These are phyloP conservation scores for Nicotiana paniculata DNA, from an alignment of 257 asterid species.

Conservation along the genomic window DNA sequence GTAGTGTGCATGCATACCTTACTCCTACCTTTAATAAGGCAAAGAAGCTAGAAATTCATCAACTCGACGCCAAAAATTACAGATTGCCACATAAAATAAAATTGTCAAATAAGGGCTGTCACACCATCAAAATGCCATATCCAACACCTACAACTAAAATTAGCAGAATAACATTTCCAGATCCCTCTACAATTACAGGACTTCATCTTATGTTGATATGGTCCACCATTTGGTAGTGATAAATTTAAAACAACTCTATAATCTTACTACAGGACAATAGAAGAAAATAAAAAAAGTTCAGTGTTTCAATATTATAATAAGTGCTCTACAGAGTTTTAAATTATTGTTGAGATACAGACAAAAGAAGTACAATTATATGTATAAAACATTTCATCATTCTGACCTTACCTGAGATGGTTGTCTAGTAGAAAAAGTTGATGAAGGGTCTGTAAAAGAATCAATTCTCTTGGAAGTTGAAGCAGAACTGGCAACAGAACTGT, in stretches of 20 bases:
- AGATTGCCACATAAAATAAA: neutral
- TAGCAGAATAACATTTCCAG: neutral
- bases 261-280: neutral
- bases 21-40: no score
- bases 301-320: neutral
- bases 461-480: slow-evolving; percentile 63
- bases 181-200: neutral
- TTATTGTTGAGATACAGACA: slow-evolving; percentile 6
- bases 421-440: slow-evolving; percentile 21
- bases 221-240: neutral
- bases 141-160: neutral
- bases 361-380: slow-evolving; percentile 4
- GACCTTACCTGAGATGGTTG: slow-evolving; percentile 34
- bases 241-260: neutral
- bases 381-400: neutral
- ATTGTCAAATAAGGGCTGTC: neutral
- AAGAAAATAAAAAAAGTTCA: neutral
- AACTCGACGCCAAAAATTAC: neutral
- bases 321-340: neutral
- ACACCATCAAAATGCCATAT: neutral
- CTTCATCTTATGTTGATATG: neutral
- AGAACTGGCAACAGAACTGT: slow-evolving; percentile 54
- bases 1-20: no score
- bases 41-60: neutral
- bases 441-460: slow-evolving; percentile 20